phyloP scores from a whole-genome alignment of 2,329 filamentous ascomycete species.

The Raffaelea ambrosiae region DNA sequence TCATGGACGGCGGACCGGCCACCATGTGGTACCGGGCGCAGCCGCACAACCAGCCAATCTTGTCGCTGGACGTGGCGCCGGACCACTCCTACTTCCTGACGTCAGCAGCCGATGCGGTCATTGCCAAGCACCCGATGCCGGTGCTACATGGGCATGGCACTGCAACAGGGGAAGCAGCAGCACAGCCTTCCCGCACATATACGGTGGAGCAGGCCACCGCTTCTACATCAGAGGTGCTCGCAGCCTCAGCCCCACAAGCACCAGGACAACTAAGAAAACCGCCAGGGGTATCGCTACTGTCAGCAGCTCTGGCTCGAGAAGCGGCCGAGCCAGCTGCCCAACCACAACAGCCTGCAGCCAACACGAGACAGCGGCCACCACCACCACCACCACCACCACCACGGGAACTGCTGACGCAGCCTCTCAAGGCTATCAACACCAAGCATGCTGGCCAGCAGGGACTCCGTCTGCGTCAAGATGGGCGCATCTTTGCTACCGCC shows the following conservation, averaged over 20 bases:
- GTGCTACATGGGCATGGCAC: background rate
- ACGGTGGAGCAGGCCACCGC: background rate
- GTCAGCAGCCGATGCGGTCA: slow-evolving; percentile 70
- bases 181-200: background rate
- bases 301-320: slow-evolving; percentile 17
- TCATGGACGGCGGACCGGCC: slow-evolving; percentile 30
- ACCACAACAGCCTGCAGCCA: background rate
- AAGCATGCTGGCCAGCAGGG: slow-evolving; percentile 88
- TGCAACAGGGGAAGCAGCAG: background rate
- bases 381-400: slow-evolving; percentile 5
- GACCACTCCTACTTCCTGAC: slow-evolving; percentile 58
- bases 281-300: slow-evolving; percentile 17
- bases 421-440: slow-evolving; percentile 60
- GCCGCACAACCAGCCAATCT: slow-evolving; percentile 69
- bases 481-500: slow-evolving; percentile 75
- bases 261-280: background rate
- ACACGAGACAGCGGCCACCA: background rate
- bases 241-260: background rate
- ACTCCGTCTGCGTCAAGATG: slow-evolving; percentile 68
- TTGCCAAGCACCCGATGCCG: slow-evolving; percentile 67
- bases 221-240: background rate
- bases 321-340: background rate
- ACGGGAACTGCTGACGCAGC: slow-evolving; percentile 26
- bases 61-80: slow-evolving; percentile 58
- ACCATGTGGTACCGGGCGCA: slow-evolving; percentile 52